Evolutionary conservation across 2,329 filamentous ascomycete genomes (phyloP), one percentile per base, ranked within the genome.

Genomic region (Colletotrichum sp.): DNA sequence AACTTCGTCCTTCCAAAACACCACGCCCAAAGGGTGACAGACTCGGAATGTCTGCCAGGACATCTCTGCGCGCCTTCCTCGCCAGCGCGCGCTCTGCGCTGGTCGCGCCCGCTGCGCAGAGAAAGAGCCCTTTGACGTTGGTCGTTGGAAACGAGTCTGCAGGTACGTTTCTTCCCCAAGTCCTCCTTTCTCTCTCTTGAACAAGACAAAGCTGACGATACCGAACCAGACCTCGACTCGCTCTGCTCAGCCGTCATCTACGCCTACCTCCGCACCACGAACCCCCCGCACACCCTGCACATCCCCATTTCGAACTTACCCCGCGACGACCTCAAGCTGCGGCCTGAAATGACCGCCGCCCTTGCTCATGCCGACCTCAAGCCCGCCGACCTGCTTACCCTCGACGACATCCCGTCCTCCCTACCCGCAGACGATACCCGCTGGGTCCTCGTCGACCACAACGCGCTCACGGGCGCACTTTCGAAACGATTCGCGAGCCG

Each of bases 391-490:
- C 87, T 97, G 0, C 88, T 96, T 72, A 96, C 89, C 12, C 82
- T 91, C 16, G 87, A 86, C 6, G 87, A 89, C n/a, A 85, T 91
- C 0, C 87, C 87, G 2, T 71, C 79, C 34, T 78, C 81, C 55
- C 81, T 94, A 13, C 79, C 83, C 1, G 87, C 91, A 0, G 87
- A 89, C 30, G 89, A 91, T 63, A 93, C 93, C 2, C 87, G 86
- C 66, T 96, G 94, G 94, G 85, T 95, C 21, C 87, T 97, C 2
- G 94, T 97, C 6, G 95, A 97, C 84, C 95, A 97, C 86, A 97
- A 97, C 81, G 89, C 87, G 1, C 86, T 95, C 64, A 93, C 93
- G 7, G 94, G 94, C 0, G 80, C 84, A 16, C 85, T 96, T 18
- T 90, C 88, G 18, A 84, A 82, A 48, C 83, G 87, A 18, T 94